phyloP scores from a whole-genome alignment of 2,329 filamentous ascomycete genomes.

The Ascochyta clinopodiicola region DNA sequence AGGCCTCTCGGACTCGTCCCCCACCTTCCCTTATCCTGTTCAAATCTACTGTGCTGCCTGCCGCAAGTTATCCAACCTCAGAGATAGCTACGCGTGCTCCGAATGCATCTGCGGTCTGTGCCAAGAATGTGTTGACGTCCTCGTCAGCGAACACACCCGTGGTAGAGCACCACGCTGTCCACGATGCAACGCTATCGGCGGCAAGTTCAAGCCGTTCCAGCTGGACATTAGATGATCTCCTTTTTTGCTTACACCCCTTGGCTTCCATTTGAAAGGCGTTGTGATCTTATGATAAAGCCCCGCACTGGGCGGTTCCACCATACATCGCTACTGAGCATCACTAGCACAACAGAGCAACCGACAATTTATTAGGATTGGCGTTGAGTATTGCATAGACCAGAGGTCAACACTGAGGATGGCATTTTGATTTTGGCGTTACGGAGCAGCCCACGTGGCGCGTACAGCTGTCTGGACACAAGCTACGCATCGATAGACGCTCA shows the following conservation, averaged over 20 bases:
- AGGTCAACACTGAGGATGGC: constrained; percentile 8
- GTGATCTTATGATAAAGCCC: constrained; percentile 12
- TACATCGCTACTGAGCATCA: constrained; percentile 16
- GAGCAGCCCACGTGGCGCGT: constrained; percentile 9
- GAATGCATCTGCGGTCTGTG: constrained; percentile 96
- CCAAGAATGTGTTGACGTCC: constrained; percentile 81
- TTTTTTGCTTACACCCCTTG: constrained; percentile 6
- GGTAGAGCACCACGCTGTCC: constrained; percentile 76
- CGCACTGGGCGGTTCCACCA: constrained; percentile 5
- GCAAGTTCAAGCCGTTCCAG: constrained; percentile 84
- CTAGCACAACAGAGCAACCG: constrained; percentile 29
- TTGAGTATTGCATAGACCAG: constrained; percentile 27
- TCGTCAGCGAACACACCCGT: constrained; percentile 74
- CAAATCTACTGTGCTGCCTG: constrained; percentile 95
- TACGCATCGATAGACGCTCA: constrained; percentile 15
- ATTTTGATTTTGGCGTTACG: constrained; percentile 7
- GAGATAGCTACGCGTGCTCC: constrained; percentile 90
- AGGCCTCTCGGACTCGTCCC: constrained; percentile 65
- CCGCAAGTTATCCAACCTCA: constrained; percentile 75
- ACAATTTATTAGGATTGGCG: constrained; percentile 17
- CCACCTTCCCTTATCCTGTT: constrained; percentile 59
- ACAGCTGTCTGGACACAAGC: constrained; percentile 11
- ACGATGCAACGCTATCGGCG: constrained; percentile 78
- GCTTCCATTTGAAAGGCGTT: constrained; percentile 24
- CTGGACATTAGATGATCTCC: constrained; percentile 73